Conservation (phyloP, 2,329 filamentous ascomycete genomes). For the Epichloe gansuensis region DNA sequence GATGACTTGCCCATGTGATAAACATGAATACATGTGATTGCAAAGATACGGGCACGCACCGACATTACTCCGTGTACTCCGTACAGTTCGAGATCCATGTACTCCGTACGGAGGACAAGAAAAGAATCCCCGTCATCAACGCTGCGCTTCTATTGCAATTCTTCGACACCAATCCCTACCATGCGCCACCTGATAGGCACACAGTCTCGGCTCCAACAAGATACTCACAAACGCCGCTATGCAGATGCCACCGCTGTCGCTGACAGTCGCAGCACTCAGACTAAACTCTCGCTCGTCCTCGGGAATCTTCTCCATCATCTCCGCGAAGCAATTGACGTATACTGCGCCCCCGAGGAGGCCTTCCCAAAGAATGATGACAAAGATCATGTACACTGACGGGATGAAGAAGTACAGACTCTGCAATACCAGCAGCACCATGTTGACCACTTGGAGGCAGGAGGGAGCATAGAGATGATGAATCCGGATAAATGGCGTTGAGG, state of each 20-base stretch:
- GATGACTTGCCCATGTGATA: too few species aligned
- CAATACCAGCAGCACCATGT: conserved; percentile 58
- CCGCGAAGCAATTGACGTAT: conserved; percentile 92
- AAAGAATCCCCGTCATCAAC: background rate
- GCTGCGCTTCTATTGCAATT: conserved; percentile 27
- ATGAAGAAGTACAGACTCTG: conserved; percentile 75
- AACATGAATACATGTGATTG: too few species aligned
- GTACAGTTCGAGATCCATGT: background rate
- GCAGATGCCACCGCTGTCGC: conserved; percentile 83
- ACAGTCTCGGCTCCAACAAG: conserved; percentile 68
- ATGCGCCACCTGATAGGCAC: conserved; percentile 70
- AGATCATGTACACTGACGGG: conserved; percentile 77
- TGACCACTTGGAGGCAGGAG: conserved; percentile 68
- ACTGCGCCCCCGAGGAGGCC: conserved; percentile 81
- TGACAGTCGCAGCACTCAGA: conserved; percentile 78
- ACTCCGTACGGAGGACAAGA: too few species aligned
- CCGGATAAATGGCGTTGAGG: conserved; percentile 76
- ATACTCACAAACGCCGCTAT: conserved; percentile 78
- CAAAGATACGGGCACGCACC: too few species aligned
- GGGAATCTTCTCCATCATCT: conserved; percentile 76
- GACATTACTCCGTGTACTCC: background rate
- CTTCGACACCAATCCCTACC: conserved; percentile 64
- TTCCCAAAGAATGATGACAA: conserved; percentile 83
- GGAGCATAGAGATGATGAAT: conserved; percentile 73
- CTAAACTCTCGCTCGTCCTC: conserved; percentile 79